phyloP scores from a whole-genome alignment of 1,139 yeast genomes.

The Magnusiomyces suaveolens region DNA sequence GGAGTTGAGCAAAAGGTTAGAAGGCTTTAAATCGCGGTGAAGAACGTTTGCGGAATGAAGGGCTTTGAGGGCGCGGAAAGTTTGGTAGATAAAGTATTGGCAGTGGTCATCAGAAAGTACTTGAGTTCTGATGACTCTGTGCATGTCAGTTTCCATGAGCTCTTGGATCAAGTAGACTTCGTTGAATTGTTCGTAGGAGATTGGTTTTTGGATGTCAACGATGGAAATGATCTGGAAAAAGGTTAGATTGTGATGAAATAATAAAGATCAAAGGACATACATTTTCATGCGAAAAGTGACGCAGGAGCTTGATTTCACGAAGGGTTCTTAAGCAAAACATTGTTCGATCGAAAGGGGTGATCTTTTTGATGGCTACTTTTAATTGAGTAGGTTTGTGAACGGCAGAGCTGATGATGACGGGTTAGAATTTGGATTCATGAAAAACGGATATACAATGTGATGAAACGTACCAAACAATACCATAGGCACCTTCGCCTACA shows the following conservation, averaged over 20 bases:
- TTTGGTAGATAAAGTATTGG: slow-evolving; percentile 87
- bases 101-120: slow-evolving; percentile 93
- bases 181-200: slow-evolving; percentile 65
- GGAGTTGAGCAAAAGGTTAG: slow-evolving; percentile 83
- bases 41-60: slow-evolving; percentile 94
- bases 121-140: slow-evolving; percentile 86
- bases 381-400: slow-evolving; percentile 79
- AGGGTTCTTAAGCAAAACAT: slow-evolving; percentile 87
- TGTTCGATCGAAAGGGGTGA: slow-evolving; percentile 85
- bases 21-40: slow-evolving; percentile 91
- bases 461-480: slow-evolving; percentile 56
- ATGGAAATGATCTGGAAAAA: slow-evolving; percentile 54
- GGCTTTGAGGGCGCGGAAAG: slow-evolving; percentile 83
- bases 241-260: background rate
- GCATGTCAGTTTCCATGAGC: slow-evolving; percentile 96
- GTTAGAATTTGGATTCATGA: background rate
- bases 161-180: slow-evolving; percentile 91
- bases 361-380: slow-evolving; percentile 89
- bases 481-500: slow-evolving; percentile 98
- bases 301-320: slow-evolving; percentile 76
- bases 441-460: background rate
- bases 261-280: slow-evolving; percentile 18
- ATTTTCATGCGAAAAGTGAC: slow-evolving; percentile 85
- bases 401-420: slow-evolving; percentile 44
- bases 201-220: slow-evolving; percentile 83